Base-by-base conservation (phyloP, 768 basidiomycete genomes). In the Leccinum aurantiacum region DNA sequence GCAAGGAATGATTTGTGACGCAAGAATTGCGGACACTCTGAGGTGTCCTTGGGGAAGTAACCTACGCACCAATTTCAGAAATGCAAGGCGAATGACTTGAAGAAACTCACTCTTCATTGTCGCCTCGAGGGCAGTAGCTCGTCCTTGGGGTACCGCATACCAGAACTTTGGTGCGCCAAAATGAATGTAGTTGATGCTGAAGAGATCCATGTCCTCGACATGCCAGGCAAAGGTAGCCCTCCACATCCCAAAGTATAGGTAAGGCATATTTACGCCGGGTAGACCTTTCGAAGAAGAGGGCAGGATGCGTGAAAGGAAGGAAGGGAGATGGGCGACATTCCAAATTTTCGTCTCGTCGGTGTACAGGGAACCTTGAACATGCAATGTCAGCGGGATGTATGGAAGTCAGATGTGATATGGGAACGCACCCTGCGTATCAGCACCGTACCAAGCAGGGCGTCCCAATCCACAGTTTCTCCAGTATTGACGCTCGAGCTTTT, bases 191-290 rank as follows among this genome's bases (percentile, higher is more conserved):
- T 99, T 99, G 77, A 99, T 98, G 58, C 93, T 95, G 76, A 96
- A 98, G 1, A 99, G 81, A 70, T 99, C 97, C 92, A 98, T 97
- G 74, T 99, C 97, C 74, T 99, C 97, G 52, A 99, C 97, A 67
- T 99, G 97, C 96, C 97, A 99, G 0, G 95, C 93, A 75, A 98
- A 98, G 0, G 94, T 94, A 24, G 96, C 96, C 54, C 95, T 82
- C 97, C 97, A 99, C 95, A 98, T 98, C 63, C 97, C 97, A 71
- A 95, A 98, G 75, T 98, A 98, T 2, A 98, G 83, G 72, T 98
- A 98, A 0, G 96, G 96, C 3, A 94, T 89, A 69, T 98, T 98
- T 52, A 99, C 97, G 9, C 97, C 97, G 1, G 96, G 95, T 27
- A 99, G 78, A 44, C 88, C 84, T 55, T 88, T 83, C 41, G 80